These are phyloP conservation scores for Oryza officinalis DNA, from an alignment of 176 grass and related monocot genomes.

Conservation along the genomic window DNA sequence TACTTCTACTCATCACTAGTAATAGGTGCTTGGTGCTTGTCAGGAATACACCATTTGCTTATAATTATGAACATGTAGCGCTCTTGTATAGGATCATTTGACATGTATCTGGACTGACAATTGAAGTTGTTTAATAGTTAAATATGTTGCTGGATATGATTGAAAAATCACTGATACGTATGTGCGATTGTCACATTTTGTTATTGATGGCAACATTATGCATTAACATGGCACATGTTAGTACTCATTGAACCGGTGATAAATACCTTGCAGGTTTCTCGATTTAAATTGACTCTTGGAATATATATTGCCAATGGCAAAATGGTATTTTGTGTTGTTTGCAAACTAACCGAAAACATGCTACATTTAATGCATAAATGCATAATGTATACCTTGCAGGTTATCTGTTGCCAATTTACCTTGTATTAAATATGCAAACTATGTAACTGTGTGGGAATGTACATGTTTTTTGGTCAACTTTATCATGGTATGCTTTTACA, in stretches of 20 bases:
- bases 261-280: not conserved
- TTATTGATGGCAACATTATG: not conserved
- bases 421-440: not conserved
- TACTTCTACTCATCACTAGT: not conserved
- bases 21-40: not conserved
- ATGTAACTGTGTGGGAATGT: not conserved
- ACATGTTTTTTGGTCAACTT: not conserved
- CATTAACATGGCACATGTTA: not conserved
- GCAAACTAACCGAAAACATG: not conserved
- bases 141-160: not conserved
- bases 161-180: not conserved
- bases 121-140: not conserved
- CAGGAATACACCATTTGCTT: not conserved
- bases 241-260: not conserved
- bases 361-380: not conserved
- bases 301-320: not conserved
- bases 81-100: not conserved
- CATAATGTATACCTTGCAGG: not conserved
- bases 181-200: not conserved
- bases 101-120: not conserved
- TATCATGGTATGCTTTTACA: constrained; percentile 16
- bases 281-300: not conserved
- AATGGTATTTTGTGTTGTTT: not conserved
- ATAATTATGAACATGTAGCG: not conserved
- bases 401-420: not conserved